Conservation (phyloP, 2,329 filamentous ascomycete species). For the Helicocarpus griseus region DNA sequence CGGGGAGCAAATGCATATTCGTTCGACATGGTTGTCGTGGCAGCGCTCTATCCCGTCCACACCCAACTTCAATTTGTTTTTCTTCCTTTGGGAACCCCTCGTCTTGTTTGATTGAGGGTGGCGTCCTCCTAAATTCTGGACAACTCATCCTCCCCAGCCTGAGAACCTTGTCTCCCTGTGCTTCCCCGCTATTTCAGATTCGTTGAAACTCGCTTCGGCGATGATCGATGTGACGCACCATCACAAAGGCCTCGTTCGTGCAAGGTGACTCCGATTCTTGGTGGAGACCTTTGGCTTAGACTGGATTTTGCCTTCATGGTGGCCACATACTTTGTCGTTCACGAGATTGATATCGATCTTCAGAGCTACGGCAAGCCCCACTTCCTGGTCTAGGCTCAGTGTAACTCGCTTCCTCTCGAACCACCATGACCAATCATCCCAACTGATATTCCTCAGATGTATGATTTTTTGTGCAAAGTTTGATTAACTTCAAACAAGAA, state of each 20-base stretch:
- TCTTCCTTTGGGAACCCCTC: background rate
- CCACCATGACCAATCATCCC: background rate
- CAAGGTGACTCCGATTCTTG: conserved; percentile 28
- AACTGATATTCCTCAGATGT: background rate
- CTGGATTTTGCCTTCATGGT: background rate
- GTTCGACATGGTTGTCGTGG: conserved; percentile 27
- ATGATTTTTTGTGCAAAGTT: background rate
- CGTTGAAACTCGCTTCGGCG: conserved; percentile 5
- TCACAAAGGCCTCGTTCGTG: conserved; percentile 21
- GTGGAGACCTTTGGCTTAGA: conserved; percentile 15
- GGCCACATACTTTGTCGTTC: conserved; percentile 12
- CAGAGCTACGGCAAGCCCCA: background rate
- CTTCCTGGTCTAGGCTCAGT: background rate
- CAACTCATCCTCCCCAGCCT: conserved; percentile 5
- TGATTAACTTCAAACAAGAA: background rate
- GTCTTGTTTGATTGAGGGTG: conserved; percentile 12
- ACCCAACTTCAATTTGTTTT: conserved; percentile 19
- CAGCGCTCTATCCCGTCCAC: conserved; percentile 17
- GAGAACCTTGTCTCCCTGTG: conserved; percentile 8
- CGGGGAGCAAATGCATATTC: conserved; percentile 28
- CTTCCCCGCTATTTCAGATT: conserved; percentile 4
- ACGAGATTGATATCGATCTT: conserved; percentile 11
- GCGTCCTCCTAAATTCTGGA: conserved; percentile 2
- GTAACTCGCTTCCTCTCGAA: background rate
- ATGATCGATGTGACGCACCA: conserved; percentile 18